Base-by-base conservation (phyloP, 176 grass and related monocot genomes). In the Phoenix roebelenii region DNA sequence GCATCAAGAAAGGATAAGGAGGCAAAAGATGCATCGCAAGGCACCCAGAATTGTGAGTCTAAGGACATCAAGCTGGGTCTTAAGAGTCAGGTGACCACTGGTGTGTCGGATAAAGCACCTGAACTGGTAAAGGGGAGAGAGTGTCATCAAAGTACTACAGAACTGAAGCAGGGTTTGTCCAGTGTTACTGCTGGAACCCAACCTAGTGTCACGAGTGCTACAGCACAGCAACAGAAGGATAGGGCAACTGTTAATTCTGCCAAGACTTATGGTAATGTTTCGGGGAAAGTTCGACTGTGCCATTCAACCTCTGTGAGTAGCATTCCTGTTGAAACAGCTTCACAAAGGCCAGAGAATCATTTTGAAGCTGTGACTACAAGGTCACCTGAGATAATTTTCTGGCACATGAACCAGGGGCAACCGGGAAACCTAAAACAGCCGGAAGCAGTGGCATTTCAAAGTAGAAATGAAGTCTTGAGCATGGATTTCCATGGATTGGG, bases 361-460 rank as follows among this genome's bases (percentile, higher is more conserved):
- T 14, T 52, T 18, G 75, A 75, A 79, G 59, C 54, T 70, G 59
- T 53, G 66, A 55, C 54, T 80, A 77, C 74, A 70, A 70, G 58
- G 67, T 50, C 58, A 22, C 77, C 63, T 65, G 70, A 61, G 28
- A 71, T 51, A 18, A 28, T 66, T 79, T 58, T 60, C 19, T 58
- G 50, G 26, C 73, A 73, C 39, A 85, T 68, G 68, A 79, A 67
- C 51, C n/a, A 44, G 53, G 73, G 68, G 62, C 85, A 72, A 49
- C 62, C 72, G 52, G 86, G 72, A 60, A 50, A 67, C 48, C 83
- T 83, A 76, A 89, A 86, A 66, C 73, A 76, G 50, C 76, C 78
- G 20, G 82, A 85, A 54, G 51, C 51, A 64, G 25, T 66, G 58
- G 55, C 58, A 59, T 67, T 70, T 68, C 82, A 74, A 24, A 76